These are phyloP conservation scores for Russula lepida DNA, from an alignment of 768 basidiomycete genomes.

Conservation along the genomic window DNA sequence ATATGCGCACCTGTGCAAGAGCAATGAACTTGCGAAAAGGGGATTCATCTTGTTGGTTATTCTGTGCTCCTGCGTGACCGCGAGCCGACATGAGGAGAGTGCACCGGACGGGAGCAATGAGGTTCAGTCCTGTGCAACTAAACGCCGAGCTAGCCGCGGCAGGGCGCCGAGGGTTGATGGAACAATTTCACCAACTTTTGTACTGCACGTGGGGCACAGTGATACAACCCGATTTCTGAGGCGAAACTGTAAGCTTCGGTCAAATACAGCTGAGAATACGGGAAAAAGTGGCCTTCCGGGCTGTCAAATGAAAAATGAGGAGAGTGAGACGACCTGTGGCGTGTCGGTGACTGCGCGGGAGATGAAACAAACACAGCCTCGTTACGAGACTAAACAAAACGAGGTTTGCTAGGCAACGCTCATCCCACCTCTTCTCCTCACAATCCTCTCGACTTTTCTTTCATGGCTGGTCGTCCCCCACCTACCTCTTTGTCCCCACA, in stretches of 20 bases:
- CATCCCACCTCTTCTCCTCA: not conserved
- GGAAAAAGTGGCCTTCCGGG: not conserved
- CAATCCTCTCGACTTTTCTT: constrained; percentile 18
- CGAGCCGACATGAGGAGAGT: constrained; percentile 4
- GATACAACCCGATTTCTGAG: not conserved
- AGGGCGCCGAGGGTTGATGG: not conserved
- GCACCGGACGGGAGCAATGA: not conserved
- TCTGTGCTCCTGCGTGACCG: constrained; percentile 2
- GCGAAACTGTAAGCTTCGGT: not conserved
- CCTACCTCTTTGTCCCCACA: constrained; percentile 28
- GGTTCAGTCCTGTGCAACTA: not conserved
- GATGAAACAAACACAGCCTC: constrained; percentile 15
- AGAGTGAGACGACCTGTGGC: not conserved
- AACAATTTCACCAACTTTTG: not conserved
- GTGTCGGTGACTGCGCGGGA: not conserved
- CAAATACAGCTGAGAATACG: not conserved
- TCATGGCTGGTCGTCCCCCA: constrained; percentile 23
- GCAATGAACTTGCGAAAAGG: constrained; percentile 31
- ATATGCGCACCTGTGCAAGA: constrained; percentile 35
- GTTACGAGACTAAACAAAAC: constrained; percentile 21
- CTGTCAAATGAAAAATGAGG: not conserved
- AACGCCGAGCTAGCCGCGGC: not conserved
- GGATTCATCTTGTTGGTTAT: constrained; percentile 29
- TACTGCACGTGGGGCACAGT: not conserved
- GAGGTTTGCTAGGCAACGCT: not conserved